Evolutionary conservation across 2,329 filamentous ascomycete genomes (phyloP), one percentile per base, ranked within the genome.

Genomic region (Trichophyton simii): DNA sequence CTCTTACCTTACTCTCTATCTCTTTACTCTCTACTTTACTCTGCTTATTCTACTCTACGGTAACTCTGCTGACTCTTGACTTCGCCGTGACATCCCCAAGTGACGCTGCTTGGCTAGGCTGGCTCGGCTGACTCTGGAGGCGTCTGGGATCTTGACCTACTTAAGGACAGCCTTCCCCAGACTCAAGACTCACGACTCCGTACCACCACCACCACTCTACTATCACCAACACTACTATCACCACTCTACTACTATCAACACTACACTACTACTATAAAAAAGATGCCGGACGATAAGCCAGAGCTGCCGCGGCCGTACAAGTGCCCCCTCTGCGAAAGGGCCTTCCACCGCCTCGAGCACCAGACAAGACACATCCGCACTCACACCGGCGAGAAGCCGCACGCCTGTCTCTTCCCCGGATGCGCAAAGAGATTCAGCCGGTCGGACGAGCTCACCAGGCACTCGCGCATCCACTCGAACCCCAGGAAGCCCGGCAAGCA

Each of bases 381-480:
- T 5, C 92, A 99, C 76, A 99, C 92, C 0, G 94, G 92, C 70
- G 92, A 99, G 80, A 99, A 97, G 82, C 92, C 92, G 57, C 94
- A 97, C 71, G 91, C 89, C 65, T 99, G 92, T 83, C 87, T 89
- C 73, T 96, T 92, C 71, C 91, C 90, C 3, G 91, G 91, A 69
- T 97, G 92, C 84, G 92, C 89, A 68, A 97, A 97, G 79, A 89
- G 92, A 70, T 97, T 99, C 79, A 95, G 89, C 66, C 87, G 92
- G 66, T 96, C 92, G 11, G 92, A 99, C 72, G 92, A 99, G 78
- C 82, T 99, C 68, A 99, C 94, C 65, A 87, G 92, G 64, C 92
- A 99, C 78, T 96, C 92, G 73, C 85, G 92, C 74, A 99, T 99
- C 78, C 92, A 99, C 83, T 96, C 89, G 84, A 99, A 97, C 78